Evolutionary conservation across 768 basidiomycete genomes (phyloP).

Genomic region (Leccinum incarnatum): DNA sequence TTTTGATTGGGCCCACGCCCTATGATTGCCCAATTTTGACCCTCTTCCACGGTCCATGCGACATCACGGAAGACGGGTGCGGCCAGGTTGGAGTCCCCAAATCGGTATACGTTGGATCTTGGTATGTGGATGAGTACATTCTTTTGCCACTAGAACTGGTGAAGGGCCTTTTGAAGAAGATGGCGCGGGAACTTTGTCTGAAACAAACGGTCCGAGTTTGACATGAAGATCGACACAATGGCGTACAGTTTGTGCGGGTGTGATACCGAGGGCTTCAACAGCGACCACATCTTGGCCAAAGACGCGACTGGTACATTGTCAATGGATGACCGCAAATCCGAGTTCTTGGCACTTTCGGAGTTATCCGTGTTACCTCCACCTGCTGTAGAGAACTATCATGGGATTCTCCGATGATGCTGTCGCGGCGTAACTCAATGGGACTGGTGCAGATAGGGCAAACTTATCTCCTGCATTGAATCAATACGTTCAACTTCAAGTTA

Average conservation of each 20-base stretch:
- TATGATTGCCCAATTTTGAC: conserved; percentile 75
- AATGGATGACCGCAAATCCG: not conserved
- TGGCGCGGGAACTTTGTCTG: not conserved
- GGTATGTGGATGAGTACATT: conserved; percentile 40
- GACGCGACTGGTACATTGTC: conserved; percentile 4
- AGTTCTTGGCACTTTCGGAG: no score
- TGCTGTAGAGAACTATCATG: no score
- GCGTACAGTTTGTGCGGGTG: not conserved
- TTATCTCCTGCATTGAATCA: no score
- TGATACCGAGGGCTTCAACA: not conserved
- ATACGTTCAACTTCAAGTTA: no score
- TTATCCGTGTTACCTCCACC: no score
- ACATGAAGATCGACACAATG: not conserved
- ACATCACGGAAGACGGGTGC: conserved; percentile 51
- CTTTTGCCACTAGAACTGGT: not conserved
- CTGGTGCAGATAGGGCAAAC: no score
- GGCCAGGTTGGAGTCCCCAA: conserved; percentile 50
- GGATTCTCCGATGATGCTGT: no score
- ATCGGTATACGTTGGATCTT: conserved; percentile 52
- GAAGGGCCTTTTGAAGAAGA: conserved; percentile 4
- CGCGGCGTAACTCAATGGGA: no score
- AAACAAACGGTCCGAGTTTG: not conserved
- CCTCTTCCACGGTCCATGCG: conserved; percentile 57
- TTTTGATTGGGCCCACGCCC: conserved; percentile 65
- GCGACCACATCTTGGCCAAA: not conserved